Base-by-base conservation (phyloP, 371 early-diverging fungal genomes). In the Mortierella sp. region DNA sequence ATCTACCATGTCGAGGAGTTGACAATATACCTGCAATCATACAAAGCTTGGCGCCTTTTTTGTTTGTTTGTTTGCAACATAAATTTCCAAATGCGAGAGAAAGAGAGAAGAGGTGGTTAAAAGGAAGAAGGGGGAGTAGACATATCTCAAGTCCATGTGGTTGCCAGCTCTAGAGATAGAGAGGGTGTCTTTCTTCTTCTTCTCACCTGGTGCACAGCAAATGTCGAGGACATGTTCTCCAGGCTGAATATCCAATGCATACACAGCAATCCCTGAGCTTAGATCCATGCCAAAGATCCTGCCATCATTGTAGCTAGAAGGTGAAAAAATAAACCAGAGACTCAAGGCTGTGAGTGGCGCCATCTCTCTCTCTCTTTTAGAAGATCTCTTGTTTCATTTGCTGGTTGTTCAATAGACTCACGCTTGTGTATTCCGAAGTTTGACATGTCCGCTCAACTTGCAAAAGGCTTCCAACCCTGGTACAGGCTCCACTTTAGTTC, bases 211-310 rank as follows among this genome's bases (percentile, higher is more conserved):
- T 6, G 91, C 91, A 57, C 88, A 93, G 68, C 95, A 94, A 37
- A 95, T 83, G 67, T 95, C 94, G 19, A 95, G 84, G 1, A 95
- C 90, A 67, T 94, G 90, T 51, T 95, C 90, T 30, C 86, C 84
- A 0, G 87, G 84, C n/a, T 86, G 68, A 1, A 90, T 77, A 9
- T 84, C 85, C 29, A 93, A 81, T 4, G 93, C 88, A 30, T 84
- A 67, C 0, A 88, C 92, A 0, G 92, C 92, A 0, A 94, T 84
- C 0, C 91, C 96, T 0, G 95, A 95, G 66, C 93, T 92, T 9
- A 96, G 82, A 73, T 96, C 96, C 68, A 96, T 94, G 1, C 96
- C 98, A 73, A 92, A 91, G 7, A 96, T 82, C 47, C 75, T 57
- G 44, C 80, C 74, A 48, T 79, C 80, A 43, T 65, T 70, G 63